Evolutionary conservation across 179 eudicot species (phyloP).

Genomic region (Patellifolia procumbens): DNA sequence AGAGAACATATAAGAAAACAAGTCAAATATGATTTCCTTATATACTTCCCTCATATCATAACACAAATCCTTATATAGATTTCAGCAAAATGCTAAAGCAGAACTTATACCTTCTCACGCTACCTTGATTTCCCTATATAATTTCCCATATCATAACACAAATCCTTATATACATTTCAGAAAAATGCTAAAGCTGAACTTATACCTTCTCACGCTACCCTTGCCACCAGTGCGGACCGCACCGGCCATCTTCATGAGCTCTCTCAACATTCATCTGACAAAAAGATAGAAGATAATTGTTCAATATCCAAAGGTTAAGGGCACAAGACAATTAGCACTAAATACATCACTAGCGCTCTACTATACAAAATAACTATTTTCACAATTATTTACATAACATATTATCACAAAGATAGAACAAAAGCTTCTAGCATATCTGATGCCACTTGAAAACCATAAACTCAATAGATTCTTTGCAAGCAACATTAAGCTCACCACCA

Average conservation of each 20-base stretch:
- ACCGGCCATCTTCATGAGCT: constrained; percentile 84
- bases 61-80: too few species aligned
- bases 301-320: neutral
- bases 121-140: too few species aligned
- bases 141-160: too few species aligned
- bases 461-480: neutral
- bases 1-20: too few species aligned
- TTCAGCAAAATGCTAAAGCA: too few species aligned
- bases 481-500: neutral
- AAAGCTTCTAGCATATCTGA: too few species aligned
- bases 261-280: constrained; percentile 81
- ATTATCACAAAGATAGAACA: too few species aligned
- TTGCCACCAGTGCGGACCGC: constrained; percentile 83
- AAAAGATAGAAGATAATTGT: neutral
- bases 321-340: neutral
- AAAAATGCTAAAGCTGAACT: neutral
- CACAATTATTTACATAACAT: neutral
- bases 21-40: too few species aligned
- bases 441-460: neutral
- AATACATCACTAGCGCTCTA: too few species aligned
- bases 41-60: too few species aligned
- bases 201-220: constrained; percentile 77
- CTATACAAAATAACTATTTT: too few species aligned
- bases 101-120: too few species aligned
- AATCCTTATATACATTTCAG: neutral